Conservation (phyloP, 225 moss, liverwort and hornwort genomes). For the Pseudisothecium myosuroides region DNA sequence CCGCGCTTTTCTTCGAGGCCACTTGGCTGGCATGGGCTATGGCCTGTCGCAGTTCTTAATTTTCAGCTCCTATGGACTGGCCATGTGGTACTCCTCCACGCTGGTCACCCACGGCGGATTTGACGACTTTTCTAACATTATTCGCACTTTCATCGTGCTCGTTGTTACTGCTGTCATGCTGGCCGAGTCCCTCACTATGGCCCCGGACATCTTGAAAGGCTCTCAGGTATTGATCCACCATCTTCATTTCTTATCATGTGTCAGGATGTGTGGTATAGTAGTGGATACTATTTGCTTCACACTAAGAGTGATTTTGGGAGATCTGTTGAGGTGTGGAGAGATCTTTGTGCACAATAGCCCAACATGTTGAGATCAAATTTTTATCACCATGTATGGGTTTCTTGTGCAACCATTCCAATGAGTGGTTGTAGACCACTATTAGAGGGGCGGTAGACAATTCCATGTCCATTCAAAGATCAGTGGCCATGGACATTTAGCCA, state of each 20-base stretch:
- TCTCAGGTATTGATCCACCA: slow-evolving; percentile 21
- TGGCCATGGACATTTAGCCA: no score
- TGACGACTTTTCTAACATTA: slow-evolving; percentile 42
- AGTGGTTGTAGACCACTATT: neutral
- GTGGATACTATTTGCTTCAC: neutral
- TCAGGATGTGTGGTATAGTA: neutral
- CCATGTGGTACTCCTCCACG: slow-evolving; percentile 53
- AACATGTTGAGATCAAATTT: neutral
- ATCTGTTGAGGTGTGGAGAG: neutral
- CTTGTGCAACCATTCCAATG: neutral
- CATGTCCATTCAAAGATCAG: no score
- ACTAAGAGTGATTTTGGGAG: neutral
- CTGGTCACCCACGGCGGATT: slow-evolving; percentile 35
- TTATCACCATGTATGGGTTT: neutral
- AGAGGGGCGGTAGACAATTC: neutral
- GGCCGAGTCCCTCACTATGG: slow-evolving; percentile 46
- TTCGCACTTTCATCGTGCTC: slow-evolving; percentile 44
- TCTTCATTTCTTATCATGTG: neutral
- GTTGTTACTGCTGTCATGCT: slow-evolving; percentile 55
- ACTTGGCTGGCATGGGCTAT: slow-evolving; percentile 40
- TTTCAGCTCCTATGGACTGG: slow-evolving; percentile 53
- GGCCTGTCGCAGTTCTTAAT: slow-evolving; percentile 40
- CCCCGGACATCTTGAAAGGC: slow-evolving; percentile 46
- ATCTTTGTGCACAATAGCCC: no score
- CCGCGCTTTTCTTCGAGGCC: slow-evolving; percentile 31